phyloP scores from a whole-genome alignment of 805 yeast genomes.

The Candida glaebosa region DNA sequence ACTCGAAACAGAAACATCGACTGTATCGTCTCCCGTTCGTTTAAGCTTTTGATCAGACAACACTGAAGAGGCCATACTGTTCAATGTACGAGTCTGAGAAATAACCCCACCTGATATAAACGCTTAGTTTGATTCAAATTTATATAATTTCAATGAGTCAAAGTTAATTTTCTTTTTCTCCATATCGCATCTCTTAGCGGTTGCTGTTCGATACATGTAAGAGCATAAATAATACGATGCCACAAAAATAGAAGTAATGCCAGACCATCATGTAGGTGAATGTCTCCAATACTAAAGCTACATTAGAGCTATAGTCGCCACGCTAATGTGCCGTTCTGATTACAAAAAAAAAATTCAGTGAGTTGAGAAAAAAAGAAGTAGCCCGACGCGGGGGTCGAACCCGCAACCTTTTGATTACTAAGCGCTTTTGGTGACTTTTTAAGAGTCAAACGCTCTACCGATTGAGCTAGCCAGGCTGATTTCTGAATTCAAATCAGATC shows the following conservation, averaged over 20 bases:
- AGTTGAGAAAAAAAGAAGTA: slow-evolving; percentile 4
- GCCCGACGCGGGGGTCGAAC: slow-evolving; percentile 18
- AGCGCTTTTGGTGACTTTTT: slow-evolving; percentile 3
- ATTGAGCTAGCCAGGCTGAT: slow-evolving; percentile 12
- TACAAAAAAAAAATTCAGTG: neutral
- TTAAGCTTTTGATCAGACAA: neutral
- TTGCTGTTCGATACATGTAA: neutral
- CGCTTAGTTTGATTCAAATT: neutral
- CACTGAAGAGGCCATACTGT: neutral
- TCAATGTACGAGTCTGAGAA: neutral
- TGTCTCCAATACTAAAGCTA: neutral
- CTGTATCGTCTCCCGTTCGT: slow-evolving; percentile 1
- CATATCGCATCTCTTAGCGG: neutral
- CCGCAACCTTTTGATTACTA: slow-evolving; percentile 11
- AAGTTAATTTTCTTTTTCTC: neutral
- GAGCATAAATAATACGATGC: neutral
- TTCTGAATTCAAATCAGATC: slow-evolving; percentile 2
- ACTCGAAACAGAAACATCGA: neutral
- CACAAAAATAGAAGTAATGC: neutral
- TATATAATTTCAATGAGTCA: neutral
- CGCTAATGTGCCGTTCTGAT: no score
- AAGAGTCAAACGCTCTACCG: slow-evolving; percentile 12
- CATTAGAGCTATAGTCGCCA: neutral
- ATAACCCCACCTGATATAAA: neutral
- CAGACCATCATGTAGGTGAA: neutral